Evolutionary conservation across 2,329 filamentous ascomycete species (phyloP).

Genomic region (Colletotrichum salicis): DNA sequence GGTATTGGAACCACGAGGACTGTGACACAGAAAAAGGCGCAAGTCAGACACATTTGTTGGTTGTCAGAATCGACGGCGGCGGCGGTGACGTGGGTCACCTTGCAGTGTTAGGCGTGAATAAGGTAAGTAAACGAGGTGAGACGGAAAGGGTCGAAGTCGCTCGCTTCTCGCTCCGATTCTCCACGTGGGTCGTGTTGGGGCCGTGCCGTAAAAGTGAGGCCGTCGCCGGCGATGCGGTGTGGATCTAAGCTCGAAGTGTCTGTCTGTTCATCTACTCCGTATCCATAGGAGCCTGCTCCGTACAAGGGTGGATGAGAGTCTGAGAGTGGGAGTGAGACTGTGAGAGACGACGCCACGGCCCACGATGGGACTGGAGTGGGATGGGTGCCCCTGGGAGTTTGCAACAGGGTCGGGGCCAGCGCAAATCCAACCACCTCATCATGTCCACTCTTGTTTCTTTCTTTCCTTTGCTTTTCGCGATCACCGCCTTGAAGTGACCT

Average conservation of each 20-base stretch:
- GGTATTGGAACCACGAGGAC: neutral
- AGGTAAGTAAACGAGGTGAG: neutral
- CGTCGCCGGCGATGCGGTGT: neutral
- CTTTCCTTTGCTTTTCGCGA: neutral
- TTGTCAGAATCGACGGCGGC: neutral
- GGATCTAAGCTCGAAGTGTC: no score
- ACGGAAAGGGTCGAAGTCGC: neutral
- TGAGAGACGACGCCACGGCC: neutral
- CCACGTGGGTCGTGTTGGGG: neutral
- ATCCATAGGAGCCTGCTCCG: no score
- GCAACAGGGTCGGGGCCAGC: neutral
- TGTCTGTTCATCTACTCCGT: no score
- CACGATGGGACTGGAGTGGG: neutral
- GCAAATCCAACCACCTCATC: slow-evolving; percentile 5
- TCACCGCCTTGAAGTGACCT: neutral
- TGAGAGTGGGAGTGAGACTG: no score
- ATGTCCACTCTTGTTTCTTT: neutral
- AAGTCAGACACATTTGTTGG: neutral
- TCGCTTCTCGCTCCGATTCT: neutral
- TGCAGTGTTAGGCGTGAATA: neutral
- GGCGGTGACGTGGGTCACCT: neutral
- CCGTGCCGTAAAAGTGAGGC: neutral
- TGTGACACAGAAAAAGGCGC: neutral
- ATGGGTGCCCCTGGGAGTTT: neutral
- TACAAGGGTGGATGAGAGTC: no score